Conservation (phyloP, 805 yeast species). For the Candida berthetii region DNA sequence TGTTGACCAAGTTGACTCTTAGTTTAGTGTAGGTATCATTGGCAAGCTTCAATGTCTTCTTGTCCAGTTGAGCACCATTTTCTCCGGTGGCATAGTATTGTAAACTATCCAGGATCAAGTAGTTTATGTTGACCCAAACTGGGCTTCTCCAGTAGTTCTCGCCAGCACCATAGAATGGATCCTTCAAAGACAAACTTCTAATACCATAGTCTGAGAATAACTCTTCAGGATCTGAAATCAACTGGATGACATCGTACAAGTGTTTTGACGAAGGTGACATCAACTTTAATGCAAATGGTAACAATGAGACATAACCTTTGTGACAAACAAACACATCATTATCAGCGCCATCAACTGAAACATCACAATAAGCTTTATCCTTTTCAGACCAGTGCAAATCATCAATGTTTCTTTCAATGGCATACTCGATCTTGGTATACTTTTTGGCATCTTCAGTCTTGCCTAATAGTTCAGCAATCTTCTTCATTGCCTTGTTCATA, state of each 20-base stretch:
- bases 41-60: conserved; percentile 25
- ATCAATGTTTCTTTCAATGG: conserved; percentile 60
- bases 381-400: conserved; percentile 75
- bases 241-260: conserved; percentile 44
- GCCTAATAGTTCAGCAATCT: conserved; percentile 60
- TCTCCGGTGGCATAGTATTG: conserved; percentile 39
- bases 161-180: conserved; percentile 59
- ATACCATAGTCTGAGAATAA: conserved; percentile 78
- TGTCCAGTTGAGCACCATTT: conserved; percentile 19
- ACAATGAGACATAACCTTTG: conserved; percentile 79
- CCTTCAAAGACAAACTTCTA: conserved; percentile 69
- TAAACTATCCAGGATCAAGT: conserved; percentile 68
- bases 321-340: conserved; percentile 73
- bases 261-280: conserved; percentile 42
- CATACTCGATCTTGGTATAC: conserved; percentile 46
- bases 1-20: conserved; percentile 61
- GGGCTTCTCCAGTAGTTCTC: conserved; percentile 98
- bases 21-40: conserved; percentile 48
- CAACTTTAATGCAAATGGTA: conserved; percentile 78
- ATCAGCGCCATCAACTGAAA: conserved; percentile 69
- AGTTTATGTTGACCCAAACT: conserved; percentile 89
- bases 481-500: conserved; percentile 78
- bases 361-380: conserved; percentile 71
- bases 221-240: conserved; percentile 63
- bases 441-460: conserved; percentile 49